A percentile compares a stretch with the other conserved stretches of the same genome.
phyloP scores from a whole-genome alignment of 345 rosid genomes.

The Camelina sativa region DNA sequence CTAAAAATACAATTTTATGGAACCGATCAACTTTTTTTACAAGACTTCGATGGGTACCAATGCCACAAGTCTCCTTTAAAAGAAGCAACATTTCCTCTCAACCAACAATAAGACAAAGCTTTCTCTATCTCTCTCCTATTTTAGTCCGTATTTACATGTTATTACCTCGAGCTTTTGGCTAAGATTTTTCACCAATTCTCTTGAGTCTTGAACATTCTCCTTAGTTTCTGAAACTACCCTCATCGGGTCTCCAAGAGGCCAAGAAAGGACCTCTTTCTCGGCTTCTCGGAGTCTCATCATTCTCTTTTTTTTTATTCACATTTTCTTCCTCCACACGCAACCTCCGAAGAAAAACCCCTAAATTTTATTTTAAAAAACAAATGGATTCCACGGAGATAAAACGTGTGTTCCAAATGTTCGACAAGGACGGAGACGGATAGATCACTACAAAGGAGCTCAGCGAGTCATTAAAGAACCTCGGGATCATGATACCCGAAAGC shows the following conservation, averaged over 20 bases:
- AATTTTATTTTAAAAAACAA: not conserved
- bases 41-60: slow-evolving; percentile 6
- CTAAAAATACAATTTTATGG: not conserved
- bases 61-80: slow-evolving; percentile 22
- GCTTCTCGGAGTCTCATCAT: slow-evolving; percentile 40
- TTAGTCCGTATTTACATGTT: slow-evolving; percentile 35
- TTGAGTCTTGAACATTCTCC: slow-evolving; percentile 1
- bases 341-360: slow-evolving; percentile 7
- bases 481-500: slow-evolving; percentile 62
- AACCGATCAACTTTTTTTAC: slow-evolving; percentile 5
- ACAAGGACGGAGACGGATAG: slow-evolving; percentile 75
- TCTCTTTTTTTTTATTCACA: not conserved
- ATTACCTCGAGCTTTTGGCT: slow-evolving; percentile 29
- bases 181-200: slow-evolving; percentile 22
- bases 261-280: slow-evolving; percentile 40
- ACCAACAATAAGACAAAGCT: slow-evolving; percentile 37
- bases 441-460: slow-evolving; percentile 68
- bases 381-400: slow-evolving; percentile 64
- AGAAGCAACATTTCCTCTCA: slow-evolving; percentile 35
- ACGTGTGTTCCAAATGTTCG: slow-evolving; percentile 77
- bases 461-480: slow-evolving; percentile 67
- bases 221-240: slow-evolving; percentile 29
- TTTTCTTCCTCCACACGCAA: slow-evolving; percentile 32
- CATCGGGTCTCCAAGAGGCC: slow-evolving; percentile 43
- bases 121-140: slow-evolving; percentile 32